These are phyloP conservation scores for Corymbia calophylla DNA, from an alignment of 441 rosid genomes.

Conservation along the genomic window DNA sequence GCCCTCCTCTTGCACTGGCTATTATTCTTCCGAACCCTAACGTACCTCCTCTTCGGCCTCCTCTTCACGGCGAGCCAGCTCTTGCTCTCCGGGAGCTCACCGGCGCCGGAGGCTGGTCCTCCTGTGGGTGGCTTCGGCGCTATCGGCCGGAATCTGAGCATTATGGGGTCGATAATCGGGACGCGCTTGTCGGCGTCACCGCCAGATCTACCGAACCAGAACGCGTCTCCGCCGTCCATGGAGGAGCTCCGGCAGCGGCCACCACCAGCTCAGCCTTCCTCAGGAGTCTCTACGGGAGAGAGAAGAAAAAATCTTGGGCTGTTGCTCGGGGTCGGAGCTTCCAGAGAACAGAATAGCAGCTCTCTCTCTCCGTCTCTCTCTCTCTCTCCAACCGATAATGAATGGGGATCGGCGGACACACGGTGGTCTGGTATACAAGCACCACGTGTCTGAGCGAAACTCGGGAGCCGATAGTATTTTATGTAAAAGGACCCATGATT, in stretches of 20 bases:
- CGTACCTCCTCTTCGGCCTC: constrained; percentile 68
- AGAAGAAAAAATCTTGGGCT: background rate
- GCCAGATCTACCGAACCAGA: background rate
- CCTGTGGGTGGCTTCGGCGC: constrained; percentile 67
- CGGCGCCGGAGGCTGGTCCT: constrained; percentile 11
- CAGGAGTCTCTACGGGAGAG: background rate
- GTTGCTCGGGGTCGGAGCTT: background rate
- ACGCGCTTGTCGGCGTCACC: background rate
- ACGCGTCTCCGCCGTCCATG: background rate
- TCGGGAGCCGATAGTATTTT: background rate
- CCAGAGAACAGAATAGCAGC: background rate
- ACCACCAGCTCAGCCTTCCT: background rate
- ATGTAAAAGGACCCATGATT: background rate
- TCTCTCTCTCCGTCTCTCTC: background rate
- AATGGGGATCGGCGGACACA: background rate
- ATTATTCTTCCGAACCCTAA: constrained; percentile 51
- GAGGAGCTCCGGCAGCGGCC: constrained; percentile 16
- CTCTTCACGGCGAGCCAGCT: constrained; percentile 6
- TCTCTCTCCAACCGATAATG: constrained; percentile 25
- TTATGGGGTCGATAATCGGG: constrained; percentile 34
- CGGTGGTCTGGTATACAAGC: background rate
- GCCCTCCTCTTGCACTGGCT: constrained; percentile 15
- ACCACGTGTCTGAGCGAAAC: constrained; percentile 53
- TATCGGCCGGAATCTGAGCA: constrained; percentile 81
- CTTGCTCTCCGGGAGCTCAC: constrained; percentile 1